Percentiles rank a stretch among this genome's conserved stretches.
Evolutionary conservation across 768 basidiomycete species (phyloP).

Genomic region (Hemileccinum impolitum): DNA sequence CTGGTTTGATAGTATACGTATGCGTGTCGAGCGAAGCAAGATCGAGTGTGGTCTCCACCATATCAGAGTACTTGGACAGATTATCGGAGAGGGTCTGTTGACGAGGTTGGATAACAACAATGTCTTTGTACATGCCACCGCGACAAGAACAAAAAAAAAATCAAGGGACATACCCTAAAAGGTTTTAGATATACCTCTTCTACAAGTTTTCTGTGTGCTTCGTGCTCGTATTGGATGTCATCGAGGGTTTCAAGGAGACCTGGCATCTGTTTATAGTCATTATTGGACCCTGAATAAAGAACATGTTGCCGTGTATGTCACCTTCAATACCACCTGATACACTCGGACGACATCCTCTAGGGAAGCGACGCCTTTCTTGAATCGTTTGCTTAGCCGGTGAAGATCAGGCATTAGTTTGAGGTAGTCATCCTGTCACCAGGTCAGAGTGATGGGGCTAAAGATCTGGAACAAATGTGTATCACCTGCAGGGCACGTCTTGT

Average conservation of each 20-base stretch:
- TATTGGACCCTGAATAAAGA: neutral
- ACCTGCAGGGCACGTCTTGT: conserved; percentile 74
- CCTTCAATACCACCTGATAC: conserved; percentile 89
- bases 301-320: conserved; percentile 22
- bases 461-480: neutral
- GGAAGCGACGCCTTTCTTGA: conserved; percentile 78
- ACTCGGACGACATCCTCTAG: conserved; percentile 95
- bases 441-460: neutral
- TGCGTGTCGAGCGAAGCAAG: conserved; percentile 81
- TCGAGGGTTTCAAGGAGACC: conserved; percentile 69
- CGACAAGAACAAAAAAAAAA: neutral
- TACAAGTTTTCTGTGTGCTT: conserved; percentile 53
- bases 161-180: conserved; percentile 47
- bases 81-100: conserved; percentile 58
- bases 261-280: conserved; percentile 51
- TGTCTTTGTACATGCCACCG: neutral
- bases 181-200: conserved; percentile 62
- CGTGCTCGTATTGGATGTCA: conserved; percentile 41
- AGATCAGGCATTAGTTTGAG: conserved; percentile 93
- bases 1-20: conserved; percentile 88
- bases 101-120: neutral
- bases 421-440: conserved; percentile 65
- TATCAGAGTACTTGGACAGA: conserved; percentile 79
- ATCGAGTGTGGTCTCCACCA: conserved; percentile 96
- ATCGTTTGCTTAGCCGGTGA: conserved; percentile 85